phyloP scores from a whole-genome alignment of 116 monocot species.

The Phalaenopsis hybrid region DNA sequence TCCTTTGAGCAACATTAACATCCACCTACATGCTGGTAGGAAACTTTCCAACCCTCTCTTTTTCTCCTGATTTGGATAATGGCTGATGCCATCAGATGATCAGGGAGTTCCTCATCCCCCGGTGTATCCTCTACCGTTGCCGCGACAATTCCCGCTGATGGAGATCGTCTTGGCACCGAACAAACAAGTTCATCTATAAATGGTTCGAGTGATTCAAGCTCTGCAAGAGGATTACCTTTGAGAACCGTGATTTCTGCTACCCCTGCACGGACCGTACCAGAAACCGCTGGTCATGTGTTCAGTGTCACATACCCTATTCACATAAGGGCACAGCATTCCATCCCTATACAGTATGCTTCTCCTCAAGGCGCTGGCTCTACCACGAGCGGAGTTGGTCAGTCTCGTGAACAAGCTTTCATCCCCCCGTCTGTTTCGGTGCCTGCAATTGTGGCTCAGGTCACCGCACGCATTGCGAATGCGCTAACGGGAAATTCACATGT shows the following conservation, averaged over 20 bases:
- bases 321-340: slow-evolving; percentile 30
- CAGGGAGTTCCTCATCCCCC: slow-evolving; percentile 27
- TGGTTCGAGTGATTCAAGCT: slow-evolving; percentile 16
- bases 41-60: background rate
- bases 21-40: slow-evolving; percentile 58
- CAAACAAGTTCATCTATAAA: slow-evolving; percentile 20
- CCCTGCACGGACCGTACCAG: slow-evolving; percentile 33
- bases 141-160: slow-evolving; percentile 25
- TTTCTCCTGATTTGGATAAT: background rate
- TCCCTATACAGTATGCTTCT: slow-evolving; percentile 15
- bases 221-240: slow-evolving; percentile 33
- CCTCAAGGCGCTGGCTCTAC: slow-evolving; percentile 21
- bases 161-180: slow-evolving; percentile 18
- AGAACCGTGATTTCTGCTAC: slow-evolving; percentile 44
- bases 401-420: slow-evolving; percentile 7
- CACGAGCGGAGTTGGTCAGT: slow-evolving; percentile 13
- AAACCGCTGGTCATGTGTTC: slow-evolving; percentile 33
- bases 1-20: slow-evolving; percentile 46
- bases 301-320: slow-evolving; percentile 45
- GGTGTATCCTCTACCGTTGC: slow-evolving; percentile 31
- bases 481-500: background rate
- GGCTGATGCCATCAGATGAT: slow-evolving; percentile 11
- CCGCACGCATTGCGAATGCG: slow-evolving; percentile 13
- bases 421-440: slow-evolving; percentile 17
- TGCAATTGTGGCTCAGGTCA: slow-evolving; percentile 26